Percentiles rank a stretch among this genome's conserved stretches.
Evolutionary conservation across 2,329 filamentous ascomycete species (phyloP).

Genomic region (Penicillium sp.): DNA sequence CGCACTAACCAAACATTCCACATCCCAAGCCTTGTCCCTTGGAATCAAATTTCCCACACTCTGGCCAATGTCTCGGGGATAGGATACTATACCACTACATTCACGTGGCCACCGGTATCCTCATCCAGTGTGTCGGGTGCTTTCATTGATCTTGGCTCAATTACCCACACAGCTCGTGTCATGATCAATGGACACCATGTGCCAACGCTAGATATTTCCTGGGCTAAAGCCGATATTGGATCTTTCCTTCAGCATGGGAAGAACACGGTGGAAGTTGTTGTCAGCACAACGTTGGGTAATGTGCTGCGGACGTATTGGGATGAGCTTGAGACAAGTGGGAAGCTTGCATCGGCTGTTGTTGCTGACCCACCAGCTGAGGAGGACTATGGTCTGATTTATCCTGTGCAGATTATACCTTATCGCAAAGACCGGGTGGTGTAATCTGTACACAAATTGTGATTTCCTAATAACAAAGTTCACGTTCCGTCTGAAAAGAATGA

Average conservation of each 20-base stretch:
- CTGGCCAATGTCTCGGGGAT: conserved; percentile 20
- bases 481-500: not conserved
- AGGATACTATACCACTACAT: conserved; percentile 20
- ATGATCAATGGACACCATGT: conserved; percentile 18
- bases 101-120: conserved; percentile 14
- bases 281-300: conserved; percentile 14
- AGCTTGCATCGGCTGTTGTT: not conserved
- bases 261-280: conserved; percentile 14
- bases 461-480: not conserved
- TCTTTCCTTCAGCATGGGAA: conserved; percentile 8
- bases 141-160: conserved; percentile 19
- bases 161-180: conserved; percentile 12
- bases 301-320: conserved; percentile 1
- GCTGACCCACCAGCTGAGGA: not conserved
- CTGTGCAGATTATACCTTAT: conserved; percentile 1
- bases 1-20: conserved; percentile 25
- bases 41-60: conserved; percentile 16
- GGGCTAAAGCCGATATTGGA: conserved; percentile 11
- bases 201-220: conserved; percentile 14
- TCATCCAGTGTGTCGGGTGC: conserved; percentile 9
- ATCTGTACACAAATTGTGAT: not conserved
- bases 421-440: not conserved
- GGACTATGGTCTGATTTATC: not conserved
- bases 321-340: not conserved
- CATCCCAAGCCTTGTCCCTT: conserved; percentile 16